A percentile compares a stretch with the other conserved stretches of the same genome.
Conservation (phyloP, 2,329 filamentous ascomycete species). For the Fonsecaea pedrosoi region DNA sequence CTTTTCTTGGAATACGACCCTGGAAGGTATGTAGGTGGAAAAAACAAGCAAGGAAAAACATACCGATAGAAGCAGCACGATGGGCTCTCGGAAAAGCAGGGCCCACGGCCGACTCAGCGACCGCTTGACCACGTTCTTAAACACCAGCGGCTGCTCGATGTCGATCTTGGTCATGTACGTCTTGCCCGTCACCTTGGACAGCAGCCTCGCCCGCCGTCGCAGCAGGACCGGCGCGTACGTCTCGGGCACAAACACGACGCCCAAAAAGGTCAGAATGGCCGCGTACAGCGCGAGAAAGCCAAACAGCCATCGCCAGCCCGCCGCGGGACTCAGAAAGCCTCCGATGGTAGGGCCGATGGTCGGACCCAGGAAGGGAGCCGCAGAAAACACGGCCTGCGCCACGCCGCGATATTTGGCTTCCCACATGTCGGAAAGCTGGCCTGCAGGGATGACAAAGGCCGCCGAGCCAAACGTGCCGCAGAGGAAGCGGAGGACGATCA, state of each 20-base stretch:
- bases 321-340: constrained; percentile 39
- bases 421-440: constrained; percentile 71
- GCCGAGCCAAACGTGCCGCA: constrained; percentile 48
- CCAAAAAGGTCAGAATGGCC: constrained; percentile 63
- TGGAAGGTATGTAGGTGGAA: too few relatives aligned
- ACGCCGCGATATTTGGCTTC: constrained; percentile 65
- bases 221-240: constrained; percentile 64
- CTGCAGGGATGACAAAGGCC: constrained; percentile 72
- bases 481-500: constrained; percentile 71
- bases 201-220: constrained; percentile 57
- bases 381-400: constrained; percentile 68
- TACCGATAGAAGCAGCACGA: constrained; percentile 67
- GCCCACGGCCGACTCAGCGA: constrained; percentile 70
- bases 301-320: constrained; percentile 72
- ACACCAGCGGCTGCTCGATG: constrained; percentile 56
- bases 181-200: constrained; percentile 62
- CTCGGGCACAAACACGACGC: constrained; percentile 61
- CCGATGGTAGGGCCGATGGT: constrained; percentile 64
- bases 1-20: too few relatives aligned
- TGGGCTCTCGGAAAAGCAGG: constrained; percentile 72
- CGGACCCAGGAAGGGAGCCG: constrained; percentile 57
- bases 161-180: constrained; percentile 63
- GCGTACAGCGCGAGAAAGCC: constrained; percentile 69
- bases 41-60: constrained; percentile 52
- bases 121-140: constrained; percentile 60